These are phyloP conservation scores for Syncephalastrum monosporum DNA, from an alignment of 371 early-diverging fungal genomes.

Conservation along the genomic window DNA sequence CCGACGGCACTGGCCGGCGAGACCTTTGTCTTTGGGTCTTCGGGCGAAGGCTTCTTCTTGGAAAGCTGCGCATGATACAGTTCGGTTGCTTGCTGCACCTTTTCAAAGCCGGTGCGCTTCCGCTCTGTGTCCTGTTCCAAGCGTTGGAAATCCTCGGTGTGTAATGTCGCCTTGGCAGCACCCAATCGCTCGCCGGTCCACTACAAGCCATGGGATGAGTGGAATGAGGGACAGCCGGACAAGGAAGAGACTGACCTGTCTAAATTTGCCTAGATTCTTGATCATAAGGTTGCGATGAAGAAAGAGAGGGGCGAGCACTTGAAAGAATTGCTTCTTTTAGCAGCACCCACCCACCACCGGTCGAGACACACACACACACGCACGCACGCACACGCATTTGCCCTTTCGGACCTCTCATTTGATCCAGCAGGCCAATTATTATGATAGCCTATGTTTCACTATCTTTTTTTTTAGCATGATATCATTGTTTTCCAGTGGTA, in stretches of 20 bases:
- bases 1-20: conserved; percentile 65
- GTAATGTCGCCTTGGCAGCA: conserved; percentile 43
- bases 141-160: conserved; percentile 47
- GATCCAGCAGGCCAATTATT: no score
- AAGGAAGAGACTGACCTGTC: conserved; percentile 47
- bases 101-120: conserved; percentile 35
- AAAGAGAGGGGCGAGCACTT: conserved; percentile 2
- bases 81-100: conserved; percentile 29
- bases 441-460: no score
- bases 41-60: conserved; percentile 58
- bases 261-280: conserved; percentile 71
- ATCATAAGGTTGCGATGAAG: conserved; percentile 34
- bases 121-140: conserved; percentile 35
- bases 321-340: no score
- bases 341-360: no score
- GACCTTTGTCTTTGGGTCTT: conserved; percentile 57
- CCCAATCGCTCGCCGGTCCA: conserved; percentile 56
- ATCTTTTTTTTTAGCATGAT: no score
- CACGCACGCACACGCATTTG: no score
- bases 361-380: no score
- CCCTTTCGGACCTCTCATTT: no score
- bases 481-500: no score
- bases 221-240: neutral
- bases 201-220: conserved; percentile 10
- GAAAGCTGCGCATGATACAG: conserved; percentile 28